Conservation (phyloP, 192 early-diverging fungal genomes). For the Obelidium mucronatum region DNA sequence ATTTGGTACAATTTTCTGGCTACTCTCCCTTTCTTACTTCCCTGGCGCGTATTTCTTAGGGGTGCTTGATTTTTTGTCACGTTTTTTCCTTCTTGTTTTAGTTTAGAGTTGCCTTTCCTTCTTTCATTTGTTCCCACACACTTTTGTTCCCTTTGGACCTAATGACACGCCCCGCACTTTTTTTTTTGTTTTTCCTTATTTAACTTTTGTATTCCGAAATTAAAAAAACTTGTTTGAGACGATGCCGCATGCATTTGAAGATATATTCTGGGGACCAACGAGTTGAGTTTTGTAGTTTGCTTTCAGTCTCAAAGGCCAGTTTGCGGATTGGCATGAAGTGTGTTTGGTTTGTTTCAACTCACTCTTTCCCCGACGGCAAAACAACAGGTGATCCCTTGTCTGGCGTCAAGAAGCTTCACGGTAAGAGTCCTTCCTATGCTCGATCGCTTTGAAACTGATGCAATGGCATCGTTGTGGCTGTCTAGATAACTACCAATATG, state of each 20-base stretch:
- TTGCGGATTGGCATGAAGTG: too few species aligned
- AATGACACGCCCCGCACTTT: neutral
- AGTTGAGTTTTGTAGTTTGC: slow-evolving; percentile 5
- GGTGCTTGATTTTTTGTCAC: neutral
- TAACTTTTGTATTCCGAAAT: neutral
- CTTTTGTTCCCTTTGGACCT: too few species aligned
- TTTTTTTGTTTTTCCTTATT: slow-evolving; percentile 1
- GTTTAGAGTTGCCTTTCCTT: too few species aligned
- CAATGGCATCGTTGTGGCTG: neutral
- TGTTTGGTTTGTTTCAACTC: too few species aligned
- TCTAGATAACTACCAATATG: slow-evolving; percentile 31
- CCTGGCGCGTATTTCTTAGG: too few species aligned
- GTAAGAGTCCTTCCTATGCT: slow-evolving; percentile 37
- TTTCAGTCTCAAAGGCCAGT: too few species aligned
- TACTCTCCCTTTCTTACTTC: too few species aligned
- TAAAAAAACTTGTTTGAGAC: neutral
- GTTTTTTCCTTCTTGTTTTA: neutral
- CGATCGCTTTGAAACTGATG: too few species aligned
- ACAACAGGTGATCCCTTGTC: slow-evolving; percentile 39
- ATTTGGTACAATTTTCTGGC: too few species aligned
- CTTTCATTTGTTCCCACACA: too few species aligned
- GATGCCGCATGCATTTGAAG: slow-evolving; percentile 37
- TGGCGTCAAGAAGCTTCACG: slow-evolving; percentile 40
- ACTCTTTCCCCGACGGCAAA: neutral
- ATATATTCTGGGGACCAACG: slow-evolving; percentile 54